Base-by-base conservation (phyloP, 257 asterid genomes). In the Mentha longifolia region DNA sequence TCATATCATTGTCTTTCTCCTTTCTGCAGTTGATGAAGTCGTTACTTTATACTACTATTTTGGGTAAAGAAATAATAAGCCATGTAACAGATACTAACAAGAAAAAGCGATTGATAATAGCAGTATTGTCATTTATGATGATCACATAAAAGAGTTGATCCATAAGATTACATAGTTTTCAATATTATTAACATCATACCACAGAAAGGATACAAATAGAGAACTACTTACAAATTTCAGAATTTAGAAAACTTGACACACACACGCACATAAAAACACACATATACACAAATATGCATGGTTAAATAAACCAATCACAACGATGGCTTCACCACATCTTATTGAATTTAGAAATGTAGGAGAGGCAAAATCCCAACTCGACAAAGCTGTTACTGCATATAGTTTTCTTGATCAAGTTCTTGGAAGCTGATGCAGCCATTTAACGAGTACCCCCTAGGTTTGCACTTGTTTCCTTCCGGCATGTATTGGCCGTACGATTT, bases 341-440 rank as follows among this genome's bases (percentile, higher is more conserved):
- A 74, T 75, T 79, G 64, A 70, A 74, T 49, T 35, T 56, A 22
- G 55, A 76, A 60, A 58, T 9, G 50, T 51, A 41, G 12, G 28
- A 42, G 19, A 42, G 47, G 47, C 14, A 7, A 9, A 35, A 35
- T 35, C 39, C 8, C 39, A 35, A 7, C 39, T 35, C 8, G 39
- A 35, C 8, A 35, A 35, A 35, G 39, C 39, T 9, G 14, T 42
- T 42, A 42, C 13, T 42, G 57, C 30, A 63, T 71, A 62, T 54
- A 74, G 16, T 61, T 67, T 43, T 71, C 79, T 14, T 82, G 73
- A 45, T 78, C 76, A 13, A 74, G 72, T 50, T 77, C 83, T 63
- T 82, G 81, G 12, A 72, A 47, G 74, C 51, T 79, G 56, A 61
- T 39, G 52, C 63, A 46, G 41, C 73, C 73, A 43, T 67, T 65